Conservation (phyloP, 805 yeast genomes). For the Aciculoconidium aculeatum region DNA sequence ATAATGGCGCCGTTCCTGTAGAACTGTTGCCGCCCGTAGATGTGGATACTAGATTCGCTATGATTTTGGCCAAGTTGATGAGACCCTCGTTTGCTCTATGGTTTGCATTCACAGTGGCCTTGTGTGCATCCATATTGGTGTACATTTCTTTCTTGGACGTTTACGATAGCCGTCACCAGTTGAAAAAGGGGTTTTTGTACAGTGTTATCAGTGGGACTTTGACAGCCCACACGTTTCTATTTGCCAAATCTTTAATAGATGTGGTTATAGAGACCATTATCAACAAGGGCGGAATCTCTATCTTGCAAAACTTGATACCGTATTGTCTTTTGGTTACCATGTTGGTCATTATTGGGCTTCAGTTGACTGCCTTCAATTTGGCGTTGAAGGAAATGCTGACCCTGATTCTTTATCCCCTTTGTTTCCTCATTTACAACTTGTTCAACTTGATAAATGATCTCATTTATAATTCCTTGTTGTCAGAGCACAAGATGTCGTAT, state of each 20-base stretch:
- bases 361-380: conserved; percentile 65
- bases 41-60: conserved; percentile 29
- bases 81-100: conserved; percentile 51
- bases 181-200: conserved; percentile 46
- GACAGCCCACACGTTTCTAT: conserved; percentile 78
- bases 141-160: conserved; percentile 29
- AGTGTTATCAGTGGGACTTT: conserved; percentile 71
- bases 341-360: conserved; percentile 60
- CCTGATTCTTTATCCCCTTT: conserved; percentile 74
- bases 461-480: conserved; percentile 58
- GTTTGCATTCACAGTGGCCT: conserved; percentile 37
- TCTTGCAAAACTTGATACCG: conserved; percentile 23
- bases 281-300: conserved; percentile 9
- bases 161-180: neutral
- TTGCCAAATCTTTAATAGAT: conserved; percentile 83
- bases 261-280: conserved; percentile 45
- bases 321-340: conserved; percentile 46
- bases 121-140: conserved; percentile 20
- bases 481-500: conserved; percentile 33
- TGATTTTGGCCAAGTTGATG: conserved; percentile 29
- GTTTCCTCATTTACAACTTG: conserved; percentile 77
- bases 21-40: conserved; percentile 15
- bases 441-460: conserved; percentile 44
- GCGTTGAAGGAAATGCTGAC: conserved; percentile 71
- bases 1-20: conserved; percentile 57